phyloP scores from a whole-genome alignment of 106 monocot species.

The Ottelia alismoides region DNA sequence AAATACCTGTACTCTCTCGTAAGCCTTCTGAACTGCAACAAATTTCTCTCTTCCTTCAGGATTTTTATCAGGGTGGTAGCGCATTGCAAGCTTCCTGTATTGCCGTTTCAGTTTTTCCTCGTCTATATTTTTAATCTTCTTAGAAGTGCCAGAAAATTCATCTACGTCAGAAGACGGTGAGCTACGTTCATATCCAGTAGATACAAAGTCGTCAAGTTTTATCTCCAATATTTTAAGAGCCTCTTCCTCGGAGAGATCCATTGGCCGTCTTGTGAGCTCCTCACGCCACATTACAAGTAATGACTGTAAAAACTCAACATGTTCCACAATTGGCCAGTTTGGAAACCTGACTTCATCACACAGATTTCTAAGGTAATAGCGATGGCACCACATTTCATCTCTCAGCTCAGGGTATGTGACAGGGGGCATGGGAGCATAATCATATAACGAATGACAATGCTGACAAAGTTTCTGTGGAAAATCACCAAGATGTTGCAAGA shows the following conservation, averaged over 20 bases:
- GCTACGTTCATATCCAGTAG: slow-evolving; percentile 23
- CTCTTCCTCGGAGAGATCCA: slow-evolving; percentile 99
- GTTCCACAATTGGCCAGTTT: slow-evolving; percentile 98
- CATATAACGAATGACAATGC: slow-evolving; percentile 93
- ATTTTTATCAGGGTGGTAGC: slow-evolving; percentile 98
- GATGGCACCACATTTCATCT: slow-evolving; percentile 99
- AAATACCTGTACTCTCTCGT: slow-evolving; percentile 94
- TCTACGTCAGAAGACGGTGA: slow-evolving; percentile 13
- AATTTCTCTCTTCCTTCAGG: slow-evolving; percentile 99
- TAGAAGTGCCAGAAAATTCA: slow-evolving; percentile 17
- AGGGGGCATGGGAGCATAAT: slow-evolving; percentile 99
- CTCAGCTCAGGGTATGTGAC: slow-evolving; percentile 93
- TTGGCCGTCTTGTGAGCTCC: slow-evolving; percentile 81
- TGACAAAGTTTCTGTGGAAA: slow-evolving; percentile 96
- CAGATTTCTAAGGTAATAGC: slow-evolving; percentile 90
- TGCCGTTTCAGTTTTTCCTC: slow-evolving; percentile 99
- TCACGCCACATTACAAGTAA: slow-evolving; percentile 99
- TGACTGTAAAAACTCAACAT: slow-evolving; percentile 96
- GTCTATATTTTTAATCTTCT: slow-evolving; percentile 57
- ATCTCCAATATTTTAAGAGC: slow-evolving; percentile 93
- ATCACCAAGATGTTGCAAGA: slow-evolving; percentile 98
- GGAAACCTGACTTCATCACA: slow-evolving; percentile 98
- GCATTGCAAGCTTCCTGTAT: slow-evolving; percentile 88
- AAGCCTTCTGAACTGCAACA: slow-evolving; percentile 97
- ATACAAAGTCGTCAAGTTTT: slow-evolving; percentile 69